Evolutionary conservation across 495 filamentous ascomycete species (phyloP).

Genomic region (Neurospora africana): DNA sequence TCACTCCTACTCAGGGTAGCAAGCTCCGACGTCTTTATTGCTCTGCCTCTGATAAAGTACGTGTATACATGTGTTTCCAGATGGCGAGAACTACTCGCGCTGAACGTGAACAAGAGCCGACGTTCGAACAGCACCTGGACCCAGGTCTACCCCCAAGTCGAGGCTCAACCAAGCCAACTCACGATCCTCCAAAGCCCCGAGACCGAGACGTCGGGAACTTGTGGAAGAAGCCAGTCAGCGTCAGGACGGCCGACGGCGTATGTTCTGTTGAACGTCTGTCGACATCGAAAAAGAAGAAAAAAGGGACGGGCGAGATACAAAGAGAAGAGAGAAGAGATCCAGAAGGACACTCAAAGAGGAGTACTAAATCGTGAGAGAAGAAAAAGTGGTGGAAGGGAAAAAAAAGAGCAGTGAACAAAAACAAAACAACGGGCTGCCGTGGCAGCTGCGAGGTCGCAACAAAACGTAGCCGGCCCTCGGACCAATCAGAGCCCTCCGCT

Average conservation of each 20-base stretch:
- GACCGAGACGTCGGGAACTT: background rate
- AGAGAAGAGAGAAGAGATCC: background rate
- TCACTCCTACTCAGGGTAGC: background rate
- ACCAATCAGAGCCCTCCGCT: background rate
- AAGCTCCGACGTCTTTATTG: background rate
- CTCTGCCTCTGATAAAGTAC: background rate
- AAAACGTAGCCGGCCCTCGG: background rate
- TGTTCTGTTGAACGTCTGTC: background rate
- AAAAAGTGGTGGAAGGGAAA: background rate
- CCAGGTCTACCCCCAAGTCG: background rate
- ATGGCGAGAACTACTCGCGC: background rate
- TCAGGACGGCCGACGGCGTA: background rate
- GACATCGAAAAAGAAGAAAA: background rate
- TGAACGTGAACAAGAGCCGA: background rate
- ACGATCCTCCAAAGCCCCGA: background rate
- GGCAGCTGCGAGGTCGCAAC: background rate
- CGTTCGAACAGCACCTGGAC: background rate
- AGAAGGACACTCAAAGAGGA: background rate
- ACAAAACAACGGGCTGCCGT: background rate
- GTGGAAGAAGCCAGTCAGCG: background rate
- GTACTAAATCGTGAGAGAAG: background rate
- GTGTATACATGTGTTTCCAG: background rate
- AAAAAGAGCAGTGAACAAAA: background rate
- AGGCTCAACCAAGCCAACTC: background rate
- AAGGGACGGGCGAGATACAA: background rate